Evolutionary conservation across 345 rosid species (phyloP), one percentile per base, ranked within the genome.

Genomic region (Salix arbutifolia): DNA sequence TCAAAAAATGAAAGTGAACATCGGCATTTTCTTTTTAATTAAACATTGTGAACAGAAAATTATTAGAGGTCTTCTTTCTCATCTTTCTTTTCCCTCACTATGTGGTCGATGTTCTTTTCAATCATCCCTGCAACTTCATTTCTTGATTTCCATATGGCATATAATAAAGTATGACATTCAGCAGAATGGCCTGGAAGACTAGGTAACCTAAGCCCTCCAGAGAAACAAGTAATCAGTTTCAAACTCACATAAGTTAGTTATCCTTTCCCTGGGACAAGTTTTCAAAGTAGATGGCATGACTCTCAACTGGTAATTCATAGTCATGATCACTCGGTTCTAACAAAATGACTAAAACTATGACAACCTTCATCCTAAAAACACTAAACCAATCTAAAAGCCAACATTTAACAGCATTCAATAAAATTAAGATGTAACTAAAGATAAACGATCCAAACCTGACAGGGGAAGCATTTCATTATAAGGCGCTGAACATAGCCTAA

Each of bases 391-490:
- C 38, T 30, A 30, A 28, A 28, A 65, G 40, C n/a, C 19, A 30
- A 48, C 31, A 40, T 16, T 23, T 28, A 69, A 70, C 30, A 70
- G 61, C 48, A 67, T 67, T 21, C 30, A 38, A 44, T 4, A 67
- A 23, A 37, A 67, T 25, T 25, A n/a, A 23, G 18, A 21, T 13
- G 26, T n/a, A 25, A n/a, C 25, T 4, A n/a, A n/a, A 11, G 8
- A 11, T n/a, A 38, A 21, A 38, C 12, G 18, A 53, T 28, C 73
- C 62, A 28, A 31, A 96, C 93, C 88, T 91, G 77, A 74, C 89
- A 90, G 71, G 97, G 90, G 74, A 96, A 88, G 89, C 97, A 94
- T 69, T 94, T 85, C 73, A 52, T 61, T 73, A 92, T 94, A 71
- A 92, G 94, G 73, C 87, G 85, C 73, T 84, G 85, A 13, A 92